phyloP scores from a whole-genome alignment of 495 filamentous ascomycete genomes.

The Talaromyces stipitatus region DNA sequence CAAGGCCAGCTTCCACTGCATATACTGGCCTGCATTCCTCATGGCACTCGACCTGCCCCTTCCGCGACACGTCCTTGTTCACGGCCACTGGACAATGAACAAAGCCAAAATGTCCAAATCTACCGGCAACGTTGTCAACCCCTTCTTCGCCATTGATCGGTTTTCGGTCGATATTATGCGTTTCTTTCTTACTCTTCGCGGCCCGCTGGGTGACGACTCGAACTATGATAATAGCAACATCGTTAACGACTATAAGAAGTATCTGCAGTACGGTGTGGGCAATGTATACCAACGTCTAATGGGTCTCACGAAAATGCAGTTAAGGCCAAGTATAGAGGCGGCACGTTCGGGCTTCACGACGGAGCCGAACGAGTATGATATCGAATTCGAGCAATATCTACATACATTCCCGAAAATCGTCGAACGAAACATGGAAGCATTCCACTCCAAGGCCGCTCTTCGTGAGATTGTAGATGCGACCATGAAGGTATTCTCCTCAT shows the following conservation, averaged over 20 bases:
- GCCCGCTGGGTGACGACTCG: slow-evolving; percentile 64
- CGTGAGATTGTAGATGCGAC: slow-evolving; percentile 19
- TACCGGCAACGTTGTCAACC: slow-evolving; percentile 89
- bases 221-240: slow-evolving; percentile 78
- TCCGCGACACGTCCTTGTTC: slow-evolving; percentile 77
- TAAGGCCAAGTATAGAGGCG: slow-evolving; percentile 45
- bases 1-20: slow-evolving; percentile 66
- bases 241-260: slow-evolving; percentile 68
- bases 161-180: slow-evolving; percentile 85
- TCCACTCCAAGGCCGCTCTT: slow-evolving; percentile 43
- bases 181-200: slow-evolving; percentile 75
- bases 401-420: slow-evolving; percentile 31
- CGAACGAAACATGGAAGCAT: slow-evolving; percentile 50
- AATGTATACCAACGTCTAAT: slow-evolving; percentile 68
- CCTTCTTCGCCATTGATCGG: slow-evolving; percentile 82
- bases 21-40: slow-evolving; percentile 97
- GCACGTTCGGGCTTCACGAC: slow-evolving; percentile 26
- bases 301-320: slow-evolving; percentile 57
- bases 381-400: slow-evolving; percentile 26
- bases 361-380: slow-evolving; percentile 19
- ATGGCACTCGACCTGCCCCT: slow-evolving; percentile 78
- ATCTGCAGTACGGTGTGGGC: slow-evolving; percentile 64
- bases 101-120: slow-evolving; percentile 92
- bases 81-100: slow-evolving; percentile 92
- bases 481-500: slow-evolving; percentile 16